Evolutionary conservation across 768 basidiomycete species (phyloP), one percentile per base, ranked within the genome.

Genomic region (Nidularia pulvinata): DNA sequence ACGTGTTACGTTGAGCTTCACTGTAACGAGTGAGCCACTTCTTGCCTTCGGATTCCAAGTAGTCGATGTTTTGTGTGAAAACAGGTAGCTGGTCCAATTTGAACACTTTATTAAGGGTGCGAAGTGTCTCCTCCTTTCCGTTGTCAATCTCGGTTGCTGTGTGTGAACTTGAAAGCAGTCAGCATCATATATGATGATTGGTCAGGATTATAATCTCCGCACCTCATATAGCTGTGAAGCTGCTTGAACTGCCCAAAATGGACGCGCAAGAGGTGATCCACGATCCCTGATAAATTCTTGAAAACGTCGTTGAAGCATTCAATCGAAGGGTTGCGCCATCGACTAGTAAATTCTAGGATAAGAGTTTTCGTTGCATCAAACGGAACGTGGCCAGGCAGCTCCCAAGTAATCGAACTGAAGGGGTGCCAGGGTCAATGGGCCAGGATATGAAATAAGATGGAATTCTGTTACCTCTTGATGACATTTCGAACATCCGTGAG

Each of bases 51-150:
- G 50, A 52, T 1, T 44, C 37, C 6, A 61, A 55, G 6, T 55
- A 56, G 4, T 64, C 62, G 1, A 46, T 54, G 36, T 71, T 69
- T 33, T 66, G 69, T 0, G 69, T 81, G 51, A 69, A 80, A 6
- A 63, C 55, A 0, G 78, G 78, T 5, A 57, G 33, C 1, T 36
- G 54, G 61, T 84, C 83, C 2, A 80, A 55, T 4, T 57, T 51
- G 7, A 79, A 58, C 2, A 74, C 60, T 45, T 73, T 67, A n/a
- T 57, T 59, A 11, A 83, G 39, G 51, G 6, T 61, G 60, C 1
- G 19, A 6, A 0, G 55, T 52, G 2, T 73, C 62, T 5, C 50
- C 58, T 1, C 36, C 54, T 37, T 67, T 67, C 51, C 61, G 59
- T 25, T 57, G 16, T 5, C 58, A 36, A 0, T 35, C 16, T 22